A percentile compares a stretch with the other conserved stretches of the same genome.
Evolutionary conservation across 1,284 basidiomycete genomes (phyloP).

Genomic region (Phenoliferia sp.): DNA sequence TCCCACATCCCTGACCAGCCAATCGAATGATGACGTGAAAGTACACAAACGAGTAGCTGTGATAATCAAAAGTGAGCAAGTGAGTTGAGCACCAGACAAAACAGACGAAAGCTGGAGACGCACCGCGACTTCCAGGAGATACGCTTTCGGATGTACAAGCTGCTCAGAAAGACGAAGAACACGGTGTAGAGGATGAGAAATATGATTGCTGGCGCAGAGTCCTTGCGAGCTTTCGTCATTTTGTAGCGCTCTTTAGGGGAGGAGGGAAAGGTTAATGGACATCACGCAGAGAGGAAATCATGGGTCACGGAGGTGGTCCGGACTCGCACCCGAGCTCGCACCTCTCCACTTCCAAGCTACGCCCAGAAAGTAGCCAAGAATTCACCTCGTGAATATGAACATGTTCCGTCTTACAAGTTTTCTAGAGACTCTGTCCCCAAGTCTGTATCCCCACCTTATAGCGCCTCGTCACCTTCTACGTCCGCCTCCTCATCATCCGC

Average conservation of each 20-base stretch:
- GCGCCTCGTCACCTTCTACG: not conserved
- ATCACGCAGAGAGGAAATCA: not conserved
- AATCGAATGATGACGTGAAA: not conserved
- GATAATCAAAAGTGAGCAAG: not conserved
- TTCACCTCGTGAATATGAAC: too few relatives aligned
- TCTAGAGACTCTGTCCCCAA: too few relatives aligned
- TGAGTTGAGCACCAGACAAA: too few relatives aligned
- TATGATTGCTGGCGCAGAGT: not conserved
- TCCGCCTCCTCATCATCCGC: not conserved
- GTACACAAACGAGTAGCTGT: not conserved
- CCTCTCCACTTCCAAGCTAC: too few relatives aligned
- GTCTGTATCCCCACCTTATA: too few relatives aligned
- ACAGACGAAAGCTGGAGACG: too few relatives aligned
- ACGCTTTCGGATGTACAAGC: not conserved
- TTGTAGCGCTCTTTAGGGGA: not conserved
- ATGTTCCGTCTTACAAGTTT: too few relatives aligned
- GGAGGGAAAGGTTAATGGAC: not conserved
- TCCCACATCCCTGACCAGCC: not conserved
- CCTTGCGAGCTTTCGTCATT: not conserved
- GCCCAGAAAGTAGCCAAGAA: too few relatives aligned
- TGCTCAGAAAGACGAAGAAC: not conserved
- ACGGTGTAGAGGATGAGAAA: not conserved
- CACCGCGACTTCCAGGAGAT: slow-evolving; percentile 1
- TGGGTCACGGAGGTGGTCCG: too few relatives aligned
- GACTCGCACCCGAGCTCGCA: too few relatives aligned